Evolutionary conservation across 441 rosid species (phyloP).

Genomic region (Mallotus japonicus): DNA sequence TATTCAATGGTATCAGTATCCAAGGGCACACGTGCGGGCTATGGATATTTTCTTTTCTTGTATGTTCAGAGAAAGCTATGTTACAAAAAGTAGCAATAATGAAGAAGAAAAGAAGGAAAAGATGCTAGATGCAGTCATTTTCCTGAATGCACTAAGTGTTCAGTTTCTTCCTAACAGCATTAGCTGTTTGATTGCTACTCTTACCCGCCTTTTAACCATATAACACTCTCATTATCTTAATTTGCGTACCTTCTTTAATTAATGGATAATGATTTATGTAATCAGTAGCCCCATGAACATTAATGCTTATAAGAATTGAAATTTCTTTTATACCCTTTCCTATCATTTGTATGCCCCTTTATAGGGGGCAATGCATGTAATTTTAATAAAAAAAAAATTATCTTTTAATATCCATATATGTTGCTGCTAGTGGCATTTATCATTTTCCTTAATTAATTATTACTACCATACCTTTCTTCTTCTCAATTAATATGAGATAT

Average conservation of each 20-base stretch:
- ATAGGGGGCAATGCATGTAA: too few species aligned
- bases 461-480: too few species aligned
- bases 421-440: too few species aligned
- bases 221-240: constrained; percentile 4
- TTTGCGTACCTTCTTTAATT: not conserved
- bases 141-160: constrained; percentile 30
- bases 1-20: not conserved
- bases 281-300: too few species aligned
- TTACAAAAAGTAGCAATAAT: not conserved
- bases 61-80: not conserved
- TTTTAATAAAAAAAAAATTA: too few species aligned
- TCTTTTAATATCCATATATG: too few species aligned
- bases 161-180: constrained; percentile 39
- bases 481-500: too few species aligned
- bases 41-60: not conserved
- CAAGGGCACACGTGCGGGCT: constrained; percentile 20
- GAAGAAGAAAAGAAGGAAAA: not conserved
- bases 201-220: constrained; percentile 24
- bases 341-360: too few species aligned
- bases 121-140: constrained; percentile 25
- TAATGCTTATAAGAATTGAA: too few species aligned
- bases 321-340: too few species aligned
- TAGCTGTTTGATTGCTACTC: constrained; percentile 47
- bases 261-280: too few species aligned
- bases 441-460: too few species aligned